Conservation (phyloP, 176 grass and related monocot species). For the Miscanthus lutarioriparius region DNA sequence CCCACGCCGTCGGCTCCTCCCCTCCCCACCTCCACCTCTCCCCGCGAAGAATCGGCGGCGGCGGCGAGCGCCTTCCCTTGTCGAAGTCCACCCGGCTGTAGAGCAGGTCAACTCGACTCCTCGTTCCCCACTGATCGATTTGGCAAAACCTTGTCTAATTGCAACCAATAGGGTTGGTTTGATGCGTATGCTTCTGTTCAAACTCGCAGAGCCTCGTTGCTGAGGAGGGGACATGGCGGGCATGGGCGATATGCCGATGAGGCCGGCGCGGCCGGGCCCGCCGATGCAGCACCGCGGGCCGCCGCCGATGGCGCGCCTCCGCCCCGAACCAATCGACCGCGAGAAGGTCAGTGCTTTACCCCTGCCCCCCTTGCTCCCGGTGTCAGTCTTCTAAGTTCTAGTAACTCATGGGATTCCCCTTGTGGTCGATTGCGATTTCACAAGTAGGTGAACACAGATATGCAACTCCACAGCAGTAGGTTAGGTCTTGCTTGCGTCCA, state of each 20-base stretch:
- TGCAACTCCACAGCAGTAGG: background rate
- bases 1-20: background rate
- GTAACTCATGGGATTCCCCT: background rate
- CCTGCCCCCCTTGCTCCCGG: background rate
- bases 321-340: constrained; percentile 78
- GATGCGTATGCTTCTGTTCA: background rate
- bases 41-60: constrained; percentile 21
- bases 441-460: background rate
- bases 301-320: constrained; percentile 61
- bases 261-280: constrained; percentile 55
- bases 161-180: background rate
- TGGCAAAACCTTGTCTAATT: background rate
- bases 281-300: constrained; percentile 73
- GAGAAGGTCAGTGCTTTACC: constrained; percentile 63
- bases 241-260: constrained; percentile 54
- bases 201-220: constrained; percentile 16
- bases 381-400: background rate
- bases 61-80: background rate
- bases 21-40: background rate
- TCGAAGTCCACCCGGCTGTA: background rate
- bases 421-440: background rate
- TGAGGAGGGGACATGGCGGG: constrained; percentile 42
- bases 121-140: background rate
- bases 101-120: background rate
- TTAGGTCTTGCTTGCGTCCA: constrained; percentile 11